Evolutionary conservation across 441 rosid genomes (phyloP).

Genomic region (Pelargonium cotyledonis): DNA sequence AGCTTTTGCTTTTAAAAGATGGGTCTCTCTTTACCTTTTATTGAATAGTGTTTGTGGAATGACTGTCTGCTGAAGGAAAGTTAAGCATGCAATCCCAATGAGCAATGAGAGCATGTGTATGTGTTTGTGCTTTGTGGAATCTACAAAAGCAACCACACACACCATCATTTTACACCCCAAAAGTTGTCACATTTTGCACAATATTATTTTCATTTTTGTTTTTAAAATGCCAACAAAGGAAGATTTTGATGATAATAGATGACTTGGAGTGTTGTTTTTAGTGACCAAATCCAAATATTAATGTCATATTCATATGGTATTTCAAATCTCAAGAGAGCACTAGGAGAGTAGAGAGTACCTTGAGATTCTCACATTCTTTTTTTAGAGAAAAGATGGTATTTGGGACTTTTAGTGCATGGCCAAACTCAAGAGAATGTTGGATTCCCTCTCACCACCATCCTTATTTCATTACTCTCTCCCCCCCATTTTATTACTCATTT

Average conservation of each 20-base stretch:
- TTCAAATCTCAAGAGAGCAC: conserved; percentile 26
- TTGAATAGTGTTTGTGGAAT: conserved; percentile 24
- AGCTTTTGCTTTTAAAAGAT: conserved; percentile 46
- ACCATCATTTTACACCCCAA: conserved; percentile 26
- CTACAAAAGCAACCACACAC: conserved; percentile 21
- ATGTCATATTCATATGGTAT: conserved; percentile 11
- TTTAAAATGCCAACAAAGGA: neutral
- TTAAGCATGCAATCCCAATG: neutral
- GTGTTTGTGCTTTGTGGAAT: conserved; percentile 27
- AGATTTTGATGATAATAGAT: conserved; percentile 5
- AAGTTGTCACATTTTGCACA: conserved; percentile 14
- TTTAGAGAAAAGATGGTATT: conserved; percentile 11
- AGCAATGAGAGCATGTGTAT: conserved; percentile 5
- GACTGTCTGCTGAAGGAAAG: conserved; percentile 20
- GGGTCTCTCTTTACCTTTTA: conserved; percentile 13
- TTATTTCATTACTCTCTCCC: conserved; percentile 6
- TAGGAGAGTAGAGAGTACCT: conserved; percentile 13
- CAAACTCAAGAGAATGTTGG: conserved; percentile 41
- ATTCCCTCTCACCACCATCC: conserved; percentile 26
- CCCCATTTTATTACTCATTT: neutral
- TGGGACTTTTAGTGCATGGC: conserved; percentile 37
- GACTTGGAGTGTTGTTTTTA: conserved; percentile 18
- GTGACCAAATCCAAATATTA: conserved; percentile 34
- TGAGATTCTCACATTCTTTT: conserved; percentile 54
- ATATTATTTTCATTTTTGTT: neutral